Conservation (phyloP, 1,284 basidiomycete genomes). For the Ganoderma lucidum region DNA sequence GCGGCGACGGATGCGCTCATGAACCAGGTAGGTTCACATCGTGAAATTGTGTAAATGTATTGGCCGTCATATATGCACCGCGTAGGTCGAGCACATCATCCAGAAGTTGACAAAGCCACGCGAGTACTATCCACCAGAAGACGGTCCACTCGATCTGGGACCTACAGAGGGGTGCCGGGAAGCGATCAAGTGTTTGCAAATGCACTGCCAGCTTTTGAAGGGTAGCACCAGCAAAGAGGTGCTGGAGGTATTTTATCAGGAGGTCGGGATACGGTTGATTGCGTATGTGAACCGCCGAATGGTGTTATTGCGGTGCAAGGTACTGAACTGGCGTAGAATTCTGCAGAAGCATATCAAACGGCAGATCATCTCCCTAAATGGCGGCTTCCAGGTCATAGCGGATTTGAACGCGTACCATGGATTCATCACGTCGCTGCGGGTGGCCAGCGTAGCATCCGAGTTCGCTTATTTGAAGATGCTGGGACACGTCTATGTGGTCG, state of each 20-base stretch:
- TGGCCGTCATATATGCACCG: background rate
- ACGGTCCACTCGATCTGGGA: constrained; percentile 76
- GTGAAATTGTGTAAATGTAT: background rate
- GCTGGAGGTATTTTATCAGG: constrained; percentile 96
- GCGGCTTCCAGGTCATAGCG: constrained; percentile 95
- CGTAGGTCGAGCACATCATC: constrained; percentile 93
- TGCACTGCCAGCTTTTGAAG: constrained; percentile 90
- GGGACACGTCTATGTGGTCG: constrained; percentile 93
- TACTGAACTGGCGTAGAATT: constrained; percentile 61
- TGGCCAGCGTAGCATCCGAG: constrained; percentile 75
- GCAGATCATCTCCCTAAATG: constrained; percentile 93
- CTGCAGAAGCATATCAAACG: constrained; percentile 97
- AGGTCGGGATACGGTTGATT: constrained; percentile 93
- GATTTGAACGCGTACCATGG: constrained; percentile 94
- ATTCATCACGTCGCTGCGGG: constrained; percentile 86
- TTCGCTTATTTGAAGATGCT: constrained; percentile 97
- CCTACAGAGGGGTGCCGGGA: constrained; percentile 89
- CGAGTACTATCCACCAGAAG: constrained; percentile 91
- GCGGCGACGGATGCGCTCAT: constrained; percentile 96
- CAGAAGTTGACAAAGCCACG: constrained; percentile 82
- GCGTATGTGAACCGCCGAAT: constrained; percentile 61
- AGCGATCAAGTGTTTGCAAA: constrained; percentile 86
- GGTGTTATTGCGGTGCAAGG: background rate
- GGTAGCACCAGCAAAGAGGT: constrained; percentile 97
- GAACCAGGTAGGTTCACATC: constrained; percentile 74